phyloP scores from a whole-genome alignment of 208 protist genomes.

The Acanthamoeba culbertsoni region DNA sequence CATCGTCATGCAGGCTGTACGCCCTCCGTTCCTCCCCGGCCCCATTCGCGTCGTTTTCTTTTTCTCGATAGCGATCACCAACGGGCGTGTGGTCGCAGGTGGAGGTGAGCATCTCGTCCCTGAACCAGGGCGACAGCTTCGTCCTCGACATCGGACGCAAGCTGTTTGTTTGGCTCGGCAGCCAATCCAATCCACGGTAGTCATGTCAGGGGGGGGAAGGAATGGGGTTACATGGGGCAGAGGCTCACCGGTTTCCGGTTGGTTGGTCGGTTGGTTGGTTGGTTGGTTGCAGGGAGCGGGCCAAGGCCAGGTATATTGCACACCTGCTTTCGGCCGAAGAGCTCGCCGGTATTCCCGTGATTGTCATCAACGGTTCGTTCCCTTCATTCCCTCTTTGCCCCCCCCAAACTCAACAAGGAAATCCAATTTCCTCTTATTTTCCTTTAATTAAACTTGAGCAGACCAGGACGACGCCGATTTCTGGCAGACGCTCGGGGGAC shows the following conservation, averaged over 20 bases:
- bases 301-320: slow-evolving; percentile 31
- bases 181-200: slow-evolving; percentile 8
- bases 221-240: no score
- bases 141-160: slow-evolving; percentile 42
- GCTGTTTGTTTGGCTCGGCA: slow-evolving; percentile 36
- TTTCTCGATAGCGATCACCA: background rate
- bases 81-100: background rate
- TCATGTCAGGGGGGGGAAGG: no score
- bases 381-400: background rate
- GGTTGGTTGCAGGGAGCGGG: background rate
- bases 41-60: background rate
- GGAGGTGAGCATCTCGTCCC: background rate
- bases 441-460: no score
- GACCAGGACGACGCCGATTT: slow-evolving; percentile 38
- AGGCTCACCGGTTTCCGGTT: background rate
- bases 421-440: no score
- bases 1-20: slow-evolving; percentile 44
- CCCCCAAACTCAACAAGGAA: no score
- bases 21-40: background rate
- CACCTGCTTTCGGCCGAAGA: slow-evolving; percentile 23
- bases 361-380: slow-evolving; percentile 3
- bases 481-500: background rate
- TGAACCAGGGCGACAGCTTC: slow-evolving; percentile 59
- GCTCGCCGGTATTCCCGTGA: slow-evolving; percentile 35
- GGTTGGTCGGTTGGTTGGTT: background rate